These are phyloP conservation scores for Cladosporium austrohemisphaericum DNA, from an alignment of 2,329 filamentous ascomycete species.

Conservation along the genomic window DNA sequence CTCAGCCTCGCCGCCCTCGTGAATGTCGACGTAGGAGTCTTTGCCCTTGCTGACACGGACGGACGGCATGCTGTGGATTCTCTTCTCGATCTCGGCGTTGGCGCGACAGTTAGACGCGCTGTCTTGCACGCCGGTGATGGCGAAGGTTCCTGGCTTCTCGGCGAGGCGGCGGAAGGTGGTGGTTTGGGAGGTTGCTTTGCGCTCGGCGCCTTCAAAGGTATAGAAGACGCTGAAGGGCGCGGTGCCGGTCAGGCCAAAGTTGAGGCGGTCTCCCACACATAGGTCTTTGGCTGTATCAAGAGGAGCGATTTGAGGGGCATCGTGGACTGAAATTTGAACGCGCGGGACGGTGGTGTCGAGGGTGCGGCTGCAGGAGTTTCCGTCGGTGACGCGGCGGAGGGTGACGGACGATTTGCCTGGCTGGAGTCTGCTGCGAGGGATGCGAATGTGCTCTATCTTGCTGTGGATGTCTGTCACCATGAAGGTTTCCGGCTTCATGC, in stretches of 20 bases:
- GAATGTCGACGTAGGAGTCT: conserved; percentile 81
- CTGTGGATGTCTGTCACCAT: conserved; percentile 78
- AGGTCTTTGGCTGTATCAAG: conserved; percentile 82
- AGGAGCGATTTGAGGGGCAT: conserved; percentile 85
- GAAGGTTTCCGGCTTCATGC: conserved; percentile 73
- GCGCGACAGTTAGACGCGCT: conserved; percentile 84
- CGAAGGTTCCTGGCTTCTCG: conserved; percentile 83
- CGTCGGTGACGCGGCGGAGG: conserved; percentile 85
- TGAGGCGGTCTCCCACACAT: conserved; percentile 91
- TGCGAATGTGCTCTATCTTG: conserved; percentile 57
- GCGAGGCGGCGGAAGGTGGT: conserved; percentile 91
- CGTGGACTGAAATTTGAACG: conserved; percentile 87
- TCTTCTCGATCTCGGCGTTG: conserved; percentile 70
- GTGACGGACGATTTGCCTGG: conserved; percentile 86
- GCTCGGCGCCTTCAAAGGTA: conserved; percentile 72
- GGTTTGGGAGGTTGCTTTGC: conserved; percentile 73
- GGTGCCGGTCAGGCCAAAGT: conserved; percentile 84
- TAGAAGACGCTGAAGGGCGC: conserved; percentile 93
- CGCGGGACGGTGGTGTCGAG: conserved; percentile 63
- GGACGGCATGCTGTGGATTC: conserved; percentile 86
- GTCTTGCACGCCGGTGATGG: conserved; percentile 82
- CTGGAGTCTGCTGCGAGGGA: conserved; percentile 79
- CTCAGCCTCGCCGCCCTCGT: conserved; percentile 91
- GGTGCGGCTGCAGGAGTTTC: conserved; percentile 77
- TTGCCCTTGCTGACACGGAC: conserved; percentile 84